Percentiles rank a stretch among this genome's conserved stretches.
phyloP scores from a whole-genome alignment of 306 rosid species.

The Castanopsis chinensis region DNA sequence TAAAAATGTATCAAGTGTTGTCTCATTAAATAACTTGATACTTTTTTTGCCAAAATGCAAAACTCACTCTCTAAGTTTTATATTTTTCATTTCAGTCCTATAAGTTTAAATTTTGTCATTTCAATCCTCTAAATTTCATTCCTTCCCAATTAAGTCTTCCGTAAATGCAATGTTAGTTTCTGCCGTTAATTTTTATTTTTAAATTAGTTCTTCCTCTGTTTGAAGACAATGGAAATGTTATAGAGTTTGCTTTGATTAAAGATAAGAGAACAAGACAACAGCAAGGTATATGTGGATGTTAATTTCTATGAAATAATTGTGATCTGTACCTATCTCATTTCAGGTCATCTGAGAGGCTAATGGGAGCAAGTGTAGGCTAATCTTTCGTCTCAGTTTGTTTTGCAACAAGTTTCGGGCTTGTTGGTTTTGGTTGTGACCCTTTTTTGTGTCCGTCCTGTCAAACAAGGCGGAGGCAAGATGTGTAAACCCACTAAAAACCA shows the following conservation, averaged over 20 bases:
- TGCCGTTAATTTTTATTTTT: too few species aligned
- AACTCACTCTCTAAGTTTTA: too few species aligned
- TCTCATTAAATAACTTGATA: too few species aligned
- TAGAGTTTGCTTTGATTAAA: conserved; percentile 38
- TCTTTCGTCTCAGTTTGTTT: conserved; percentile 77
- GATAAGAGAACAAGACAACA: conserved; percentile 95
- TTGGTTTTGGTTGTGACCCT: conserved; percentile 69
- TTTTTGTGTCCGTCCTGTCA: conserved; percentile 55
- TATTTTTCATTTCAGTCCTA: too few species aligned
- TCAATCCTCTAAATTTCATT: too few species aligned
- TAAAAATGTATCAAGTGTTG: too few species aligned
- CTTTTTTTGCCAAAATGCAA: too few species aligned
- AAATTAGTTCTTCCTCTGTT: too few species aligned
- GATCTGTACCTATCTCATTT: conserved; percentile 55
- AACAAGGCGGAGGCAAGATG: conserved; percentile 57
- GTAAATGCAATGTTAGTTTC: too few species aligned
- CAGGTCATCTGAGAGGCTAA: conserved; percentile 90
- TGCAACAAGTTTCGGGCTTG: conserved; percentile 79
- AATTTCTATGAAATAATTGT: conserved; percentile 39
- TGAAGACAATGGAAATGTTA: too few species aligned
- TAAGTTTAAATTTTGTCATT: too few species aligned
- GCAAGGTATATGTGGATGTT: conserved; percentile 61
- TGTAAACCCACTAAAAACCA: conserved; percentile 55
- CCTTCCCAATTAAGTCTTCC: too few species aligned
- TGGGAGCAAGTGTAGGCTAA: conserved; percentile 72